These are phyloP conservation scores for Dioscorea cayenensis DNA, from an alignment of 116 monocot species.

Conservation along the genomic window DNA sequence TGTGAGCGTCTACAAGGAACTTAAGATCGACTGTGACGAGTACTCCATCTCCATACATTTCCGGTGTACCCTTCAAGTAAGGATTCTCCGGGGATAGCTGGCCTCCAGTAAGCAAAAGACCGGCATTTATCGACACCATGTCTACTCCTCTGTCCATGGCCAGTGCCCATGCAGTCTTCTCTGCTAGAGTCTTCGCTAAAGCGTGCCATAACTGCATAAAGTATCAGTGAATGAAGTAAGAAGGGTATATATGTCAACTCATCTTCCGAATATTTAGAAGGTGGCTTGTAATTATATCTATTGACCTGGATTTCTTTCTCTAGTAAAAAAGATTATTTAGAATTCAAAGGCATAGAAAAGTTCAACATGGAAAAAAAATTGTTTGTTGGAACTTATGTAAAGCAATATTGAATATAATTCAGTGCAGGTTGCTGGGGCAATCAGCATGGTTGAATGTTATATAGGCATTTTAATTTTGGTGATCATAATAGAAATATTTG, in stretches of 20 bases:
- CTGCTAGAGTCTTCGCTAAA: constrained; percentile 70
- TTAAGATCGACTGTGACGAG: constrained; percentile 68
- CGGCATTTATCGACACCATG: constrained; percentile 57
- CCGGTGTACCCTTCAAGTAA: constrained; percentile 65
- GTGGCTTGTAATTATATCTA: too few relatives aligned
- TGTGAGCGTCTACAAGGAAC: constrained; percentile 64
- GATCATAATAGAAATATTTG: background rate
- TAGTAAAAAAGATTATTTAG: too few relatives aligned
- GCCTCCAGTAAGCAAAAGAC: constrained; percentile 23
- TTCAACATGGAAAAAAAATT: too few relatives aligned
- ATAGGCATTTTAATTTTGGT: too few relatives aligned
- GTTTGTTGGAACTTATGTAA: too few relatives aligned
- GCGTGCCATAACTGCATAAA: constrained; percentile 79
- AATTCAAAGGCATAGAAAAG: too few relatives aligned
- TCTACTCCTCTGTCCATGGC: constrained; percentile 82
- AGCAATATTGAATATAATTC: too few relatives aligned
- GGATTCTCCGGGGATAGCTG: constrained; percentile 35
- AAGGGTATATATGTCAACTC: background rate
- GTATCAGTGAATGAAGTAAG: background rate
- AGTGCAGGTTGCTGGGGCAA: too few relatives aligned
- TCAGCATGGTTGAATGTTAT: too few relatives aligned
- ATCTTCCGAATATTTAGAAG: too few relatives aligned
- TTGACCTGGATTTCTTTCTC: too few relatives aligned
- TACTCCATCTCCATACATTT: constrained; percentile 87
- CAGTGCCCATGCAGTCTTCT: constrained; percentile 92